These are phyloP conservation scores for Paracoccidioides lutzii DNA, from an alignment of 2,329 filamentous ascomycete species.

Conservation along the genomic window DNA sequence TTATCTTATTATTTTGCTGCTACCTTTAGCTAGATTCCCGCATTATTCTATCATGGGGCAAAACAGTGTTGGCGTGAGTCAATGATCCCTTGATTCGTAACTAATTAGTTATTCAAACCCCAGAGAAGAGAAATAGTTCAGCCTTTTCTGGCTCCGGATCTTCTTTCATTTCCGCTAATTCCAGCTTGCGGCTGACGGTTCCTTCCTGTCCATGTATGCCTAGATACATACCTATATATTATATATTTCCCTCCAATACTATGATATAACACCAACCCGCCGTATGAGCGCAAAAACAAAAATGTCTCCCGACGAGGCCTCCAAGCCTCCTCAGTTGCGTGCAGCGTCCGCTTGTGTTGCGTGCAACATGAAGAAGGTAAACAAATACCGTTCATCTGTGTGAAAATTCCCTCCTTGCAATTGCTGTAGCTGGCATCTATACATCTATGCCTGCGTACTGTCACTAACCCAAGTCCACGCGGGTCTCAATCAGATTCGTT, in stretches of 20 bases:
- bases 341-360: conserved; percentile 20
- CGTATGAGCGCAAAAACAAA: conserved; percentile 3
- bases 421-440: neutral
- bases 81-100: too few relatives aligned
- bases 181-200: too few relatives aligned
- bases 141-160: too few relatives aligned
- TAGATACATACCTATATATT: neutral
- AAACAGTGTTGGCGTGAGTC: too few relatives aligned
- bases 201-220: too few relatives aligned
- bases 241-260: neutral
- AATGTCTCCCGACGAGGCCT: conserved; percentile 2
- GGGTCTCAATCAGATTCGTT: conserved; percentile 15
- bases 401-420: neutral
- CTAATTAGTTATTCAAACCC: too few relatives aligned
- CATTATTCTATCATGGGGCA: too few relatives aligned
- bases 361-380: conserved; percentile 21
- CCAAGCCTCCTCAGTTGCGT: conserved; percentile 15
- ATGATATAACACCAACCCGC: neutral
- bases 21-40: too few relatives aligned
- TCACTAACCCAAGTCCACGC: neutral
- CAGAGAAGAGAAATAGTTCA: too few relatives aligned
- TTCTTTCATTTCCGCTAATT: too few relatives aligned
- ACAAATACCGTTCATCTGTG: neutral
- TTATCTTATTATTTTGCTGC: too few relatives aligned
- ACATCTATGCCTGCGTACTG: neutral